Conservation (phyloP, 108 stramenopile species). For the Craspedostauros australis region DNA sequence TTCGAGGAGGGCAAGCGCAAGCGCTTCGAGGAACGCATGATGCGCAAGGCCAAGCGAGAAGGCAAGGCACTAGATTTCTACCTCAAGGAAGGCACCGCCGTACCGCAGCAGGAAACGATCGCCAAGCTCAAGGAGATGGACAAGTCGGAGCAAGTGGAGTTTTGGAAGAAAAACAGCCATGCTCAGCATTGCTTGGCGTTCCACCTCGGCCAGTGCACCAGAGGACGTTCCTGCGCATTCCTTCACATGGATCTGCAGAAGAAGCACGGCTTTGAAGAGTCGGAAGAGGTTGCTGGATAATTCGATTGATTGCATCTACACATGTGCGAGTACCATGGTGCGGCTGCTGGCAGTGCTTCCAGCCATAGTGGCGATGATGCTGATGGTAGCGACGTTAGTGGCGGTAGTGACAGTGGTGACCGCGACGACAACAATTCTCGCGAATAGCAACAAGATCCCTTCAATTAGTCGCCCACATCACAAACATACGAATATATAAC, state of each 20-base stretch:
- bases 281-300: slow-evolving; percentile 42
- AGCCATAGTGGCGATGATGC: too few relatives aligned
- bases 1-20: slow-evolving; percentile 84
- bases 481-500: too few relatives aligned
- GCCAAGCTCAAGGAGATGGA: slow-evolving; percentile 32
- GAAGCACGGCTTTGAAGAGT: slow-evolving; percentile 36
- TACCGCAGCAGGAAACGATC: slow-evolving; percentile 56
- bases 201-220: slow-evolving; percentile 68
- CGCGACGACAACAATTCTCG: too few relatives aligned
- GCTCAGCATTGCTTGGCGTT: slow-evolving; percentile 83
- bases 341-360: too few relatives aligned
- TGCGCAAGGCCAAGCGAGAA: slow-evolving; percentile 93
- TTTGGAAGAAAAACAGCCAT: slow-evolving; percentile 78
- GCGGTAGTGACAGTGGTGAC: too few relatives aligned
- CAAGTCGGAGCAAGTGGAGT: slow-evolving; percentile 43
- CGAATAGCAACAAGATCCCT: too few relatives aligned
- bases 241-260: slow-evolving; percentile 64
- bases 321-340: too few relatives aligned
- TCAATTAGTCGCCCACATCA: too few relatives aligned
- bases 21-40: slow-evolving; percentile 84
- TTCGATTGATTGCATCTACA: too few relatives aligned
- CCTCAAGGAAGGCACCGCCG: slow-evolving; percentile 71
- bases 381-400: too few relatives aligned
- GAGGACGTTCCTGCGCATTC: slow-evolving; percentile 86
- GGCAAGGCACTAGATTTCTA: slow-evolving; percentile 58